Evolutionary conservation across 163 green algal genomes (phyloP).

Genomic region (Chlorella variabilis): DNA sequence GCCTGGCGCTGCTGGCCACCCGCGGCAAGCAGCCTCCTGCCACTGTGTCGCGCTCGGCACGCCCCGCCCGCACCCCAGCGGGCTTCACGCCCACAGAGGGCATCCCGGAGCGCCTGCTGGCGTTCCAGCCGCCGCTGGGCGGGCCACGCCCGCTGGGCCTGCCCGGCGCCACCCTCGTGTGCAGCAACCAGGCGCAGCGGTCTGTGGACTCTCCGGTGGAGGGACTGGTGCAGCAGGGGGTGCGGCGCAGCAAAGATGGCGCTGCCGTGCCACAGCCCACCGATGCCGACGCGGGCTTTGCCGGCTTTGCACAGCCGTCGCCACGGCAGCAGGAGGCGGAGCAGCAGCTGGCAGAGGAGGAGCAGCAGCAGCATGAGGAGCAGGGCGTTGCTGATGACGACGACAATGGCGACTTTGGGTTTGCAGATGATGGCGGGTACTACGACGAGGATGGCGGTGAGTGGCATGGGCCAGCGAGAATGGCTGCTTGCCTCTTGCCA

Average conservation of each 20-base stretch:
- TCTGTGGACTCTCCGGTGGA: constrained; percentile 37
- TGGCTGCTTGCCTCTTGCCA: too few species aligned
- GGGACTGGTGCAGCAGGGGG: constrained; percentile 39
- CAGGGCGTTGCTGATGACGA: not conserved
- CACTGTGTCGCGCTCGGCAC: not conserved
- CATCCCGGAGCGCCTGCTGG: constrained; percentile 39
- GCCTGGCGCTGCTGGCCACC: constrained; percentile 15
- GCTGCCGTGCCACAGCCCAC: not conserved
- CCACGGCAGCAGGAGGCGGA: not conserved
- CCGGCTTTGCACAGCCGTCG: constrained; percentile 14
- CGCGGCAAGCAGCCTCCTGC: constrained; percentile 2
- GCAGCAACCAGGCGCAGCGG: not conserved
- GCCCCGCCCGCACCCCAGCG: not conserved
- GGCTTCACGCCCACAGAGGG: constrained; percentile 46
- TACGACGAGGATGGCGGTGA: not conserved
- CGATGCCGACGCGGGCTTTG: not conserved
- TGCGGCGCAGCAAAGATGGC: not conserved
- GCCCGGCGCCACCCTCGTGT: not conserved
- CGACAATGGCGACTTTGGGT: not conserved
- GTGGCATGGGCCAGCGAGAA: too few species aligned
- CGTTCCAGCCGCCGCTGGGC: not conserved
- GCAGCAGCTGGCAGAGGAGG: not conserved
- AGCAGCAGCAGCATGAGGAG: not conserved
- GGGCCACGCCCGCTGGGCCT: not conserved
- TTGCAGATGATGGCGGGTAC: constrained; percentile 11